Base-by-base conservation (phyloP, 2,329 filamentous ascomycete species). In the Colletotrichum australisinense region DNA sequence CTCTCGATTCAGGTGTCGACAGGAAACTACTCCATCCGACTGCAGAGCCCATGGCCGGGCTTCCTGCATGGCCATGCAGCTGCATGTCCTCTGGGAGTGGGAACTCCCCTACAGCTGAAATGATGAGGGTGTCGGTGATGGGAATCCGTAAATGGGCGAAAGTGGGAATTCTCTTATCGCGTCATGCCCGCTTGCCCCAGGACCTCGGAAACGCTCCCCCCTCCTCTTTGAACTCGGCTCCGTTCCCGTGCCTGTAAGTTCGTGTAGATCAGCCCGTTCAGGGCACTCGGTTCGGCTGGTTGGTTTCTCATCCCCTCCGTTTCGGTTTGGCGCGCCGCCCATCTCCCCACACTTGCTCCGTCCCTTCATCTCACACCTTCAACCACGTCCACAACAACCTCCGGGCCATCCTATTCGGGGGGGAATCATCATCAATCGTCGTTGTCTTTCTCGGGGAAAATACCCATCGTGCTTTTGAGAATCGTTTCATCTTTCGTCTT, bases 151-250 rank as follows among this genome's bases (percentile, higher is more conserved):
- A 26, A 58, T 42, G 35, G 35, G 35, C 26, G 22, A 14, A 49
- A 32, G 66, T 69, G 70, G 70, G 46, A 59, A 64, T 59, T 49
- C 35, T 60, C 66, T 64, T 56, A 72, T 72, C 66, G 66, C 70
- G 70, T 59, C 30, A 63, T 64, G 66, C 9, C 42, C 42, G 42
- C 42, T 19, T 42, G 42, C 42, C 42, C 42, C 59, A 53, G 42
- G 30, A 42, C 56, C 22, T 67, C 46, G 49, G 57, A 52, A 56
- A 49, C 28, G 35, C 12, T 62, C 26, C 26, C 26, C 26, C 26
- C 26, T 28, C 26, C 26, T 28, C 26, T 28, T 28, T 6, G 26
- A 28, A 26, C 28, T 35, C 46, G 46, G 28, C 56, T 68, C 69
- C 64, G 57, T 69, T 46, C 57, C 38, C 52, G 65, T 65, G 35